phyloP scores from a whole-genome alignment of 768 basidiomycete species.

The Rubroboletus pulcherrimus region DNA sequence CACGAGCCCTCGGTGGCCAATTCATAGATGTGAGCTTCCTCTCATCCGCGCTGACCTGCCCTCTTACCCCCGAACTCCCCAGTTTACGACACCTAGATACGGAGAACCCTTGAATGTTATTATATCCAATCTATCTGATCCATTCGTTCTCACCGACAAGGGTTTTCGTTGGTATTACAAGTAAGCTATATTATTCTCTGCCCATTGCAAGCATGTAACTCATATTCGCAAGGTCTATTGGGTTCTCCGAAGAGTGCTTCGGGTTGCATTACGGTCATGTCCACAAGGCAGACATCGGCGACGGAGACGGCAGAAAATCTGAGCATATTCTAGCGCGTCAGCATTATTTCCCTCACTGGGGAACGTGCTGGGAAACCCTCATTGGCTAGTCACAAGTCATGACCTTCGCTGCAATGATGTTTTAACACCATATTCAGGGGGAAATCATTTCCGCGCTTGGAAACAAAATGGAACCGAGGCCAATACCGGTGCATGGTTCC shows the following conservation, averaged over 20 bases:
- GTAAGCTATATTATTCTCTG: conserved; percentile 30
- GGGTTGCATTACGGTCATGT: conserved; percentile 72
- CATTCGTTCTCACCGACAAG: conserved; percentile 68
- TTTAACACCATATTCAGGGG: conserved; percentile 43
- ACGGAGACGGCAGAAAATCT: conserved; percentile 66
- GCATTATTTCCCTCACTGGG: conserved; percentile 72
- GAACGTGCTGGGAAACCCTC: conserved; percentile 87
- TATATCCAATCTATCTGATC: conserved; percentile 75
- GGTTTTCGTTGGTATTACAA: conserved; percentile 71
- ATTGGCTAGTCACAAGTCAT: conserved; percentile 39
- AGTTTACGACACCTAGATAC: conserved; percentile 62
- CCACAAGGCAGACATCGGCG: conserved; percentile 80
- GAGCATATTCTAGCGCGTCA: conserved; percentile 77
- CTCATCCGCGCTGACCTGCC: background rate
- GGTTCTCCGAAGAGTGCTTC: conserved; percentile 79
- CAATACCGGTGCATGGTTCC: conserved; percentile 78
- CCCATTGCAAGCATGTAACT: background rate
- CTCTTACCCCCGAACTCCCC: background rate
- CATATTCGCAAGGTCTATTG: conserved; percentile 56
- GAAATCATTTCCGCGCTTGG: conserved; percentile 88
- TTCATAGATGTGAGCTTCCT: conserved; percentile 63
- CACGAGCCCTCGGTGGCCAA: conserved; percentile 66
- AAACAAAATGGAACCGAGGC: conserved; percentile 77
- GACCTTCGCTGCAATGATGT: background rate
- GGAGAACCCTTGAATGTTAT: conserved; percentile 87